These are phyloP conservation scores for Acidomyces sp. DNA, from an alignment of 495 filamentous ascomycete species.

Conservation along the genomic window DNA sequence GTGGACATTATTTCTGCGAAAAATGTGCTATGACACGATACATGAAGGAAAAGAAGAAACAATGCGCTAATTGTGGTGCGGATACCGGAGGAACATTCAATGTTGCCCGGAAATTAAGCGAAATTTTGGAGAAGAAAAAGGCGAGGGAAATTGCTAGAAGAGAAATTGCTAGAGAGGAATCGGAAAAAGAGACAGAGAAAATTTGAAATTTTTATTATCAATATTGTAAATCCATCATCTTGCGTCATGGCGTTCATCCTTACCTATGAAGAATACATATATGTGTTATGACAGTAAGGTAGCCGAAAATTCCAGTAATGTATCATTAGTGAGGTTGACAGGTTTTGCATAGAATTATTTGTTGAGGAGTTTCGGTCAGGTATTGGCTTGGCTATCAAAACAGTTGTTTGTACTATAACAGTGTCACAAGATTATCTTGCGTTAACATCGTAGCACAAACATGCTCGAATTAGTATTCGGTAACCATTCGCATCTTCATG, in stretches of 20 bases:
- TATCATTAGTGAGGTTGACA: neutral
- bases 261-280: neutral
- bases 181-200: conserved; percentile 42
- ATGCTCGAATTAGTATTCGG: too few species aligned
- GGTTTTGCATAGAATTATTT: neutral
- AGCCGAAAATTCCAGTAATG: neutral
- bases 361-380: neutral
- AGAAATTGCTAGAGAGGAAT: conserved; percentile 46
- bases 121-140: conserved; percentile 71
- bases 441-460: too few species aligned
- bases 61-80: conserved; percentile 72
- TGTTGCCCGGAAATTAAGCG: conserved; percentile 67
- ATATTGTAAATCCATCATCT: neutral
- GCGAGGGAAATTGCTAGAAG: too few species aligned
- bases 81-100: conserved; percentile 87
- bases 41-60: conserved; percentile 50
- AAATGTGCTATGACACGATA: conserved; percentile 75
- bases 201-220: neutral
- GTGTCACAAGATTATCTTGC: neutral
- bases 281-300: neutral
- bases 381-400: neutral
- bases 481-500: neutral
- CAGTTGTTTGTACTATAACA: neutral
- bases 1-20: conserved; percentile 93
- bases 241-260: neutral